A percentile compares a stretch with the other conserved stretches of the same genome.
Conservation (phyloP, 805 yeast species). For the Pichia pseudocactophila region DNA sequence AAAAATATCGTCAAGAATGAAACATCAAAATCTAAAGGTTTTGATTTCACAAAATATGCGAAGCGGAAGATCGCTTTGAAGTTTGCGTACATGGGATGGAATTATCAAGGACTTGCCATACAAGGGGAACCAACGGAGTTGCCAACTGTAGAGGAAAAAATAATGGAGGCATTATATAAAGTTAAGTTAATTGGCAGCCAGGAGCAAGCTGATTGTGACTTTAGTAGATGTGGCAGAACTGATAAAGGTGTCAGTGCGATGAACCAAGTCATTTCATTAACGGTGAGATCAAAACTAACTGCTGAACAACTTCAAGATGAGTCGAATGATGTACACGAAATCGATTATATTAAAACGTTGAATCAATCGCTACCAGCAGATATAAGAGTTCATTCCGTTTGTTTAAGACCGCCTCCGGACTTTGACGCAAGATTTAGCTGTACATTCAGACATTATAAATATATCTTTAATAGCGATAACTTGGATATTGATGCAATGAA, state of each 20-base stretch:
- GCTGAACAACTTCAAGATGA: conserved; percentile 53
- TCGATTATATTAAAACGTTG: conserved; percentile 66
- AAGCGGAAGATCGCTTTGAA: conserved; percentile 68
- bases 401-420: conserved; percentile 70
- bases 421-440: conserved; percentile 96
- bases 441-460: conserved; percentile 73
- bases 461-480: conserved; percentile 51
- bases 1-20: conserved; percentile 26
- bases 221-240: conserved; percentile 90
- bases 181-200: conserved; percentile 55
- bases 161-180: conserved; percentile 61
- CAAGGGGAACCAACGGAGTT: conserved; percentile 69
- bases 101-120: conserved; percentile 80
- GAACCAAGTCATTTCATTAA: conserved; percentile 83
- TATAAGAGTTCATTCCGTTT: conserved; percentile 71
- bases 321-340: conserved; percentile 52
- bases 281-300: conserved; percentile 60
- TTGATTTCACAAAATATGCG: conserved; percentile 57
- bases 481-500: conserved; percentile 62
- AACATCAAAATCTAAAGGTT: conserved; percentile 17
- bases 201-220: conserved; percentile 55
- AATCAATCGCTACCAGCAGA: conserved; percentile 76
- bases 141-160: conserved; percentile 78
- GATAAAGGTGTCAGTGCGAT: conserved; percentile 96
- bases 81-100: conserved; percentile 91